phyloP scores from a whole-genome alignment of 2,329 filamentous ascomycete genomes.

The Sporothrix globosa region DNA sequence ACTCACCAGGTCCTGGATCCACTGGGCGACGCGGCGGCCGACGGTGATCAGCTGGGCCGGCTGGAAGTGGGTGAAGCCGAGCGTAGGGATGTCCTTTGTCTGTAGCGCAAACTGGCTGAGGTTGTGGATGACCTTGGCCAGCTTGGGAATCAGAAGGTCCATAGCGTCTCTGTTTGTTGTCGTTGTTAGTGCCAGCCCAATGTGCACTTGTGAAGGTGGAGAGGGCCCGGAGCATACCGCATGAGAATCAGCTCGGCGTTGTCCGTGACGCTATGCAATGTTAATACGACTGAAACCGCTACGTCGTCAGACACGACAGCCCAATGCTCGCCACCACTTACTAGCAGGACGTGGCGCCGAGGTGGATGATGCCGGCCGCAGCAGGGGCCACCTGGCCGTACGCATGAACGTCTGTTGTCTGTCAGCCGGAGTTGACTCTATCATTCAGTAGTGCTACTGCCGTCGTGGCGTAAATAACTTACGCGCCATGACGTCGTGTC shows the following conservation, averaged over 20 bases:
- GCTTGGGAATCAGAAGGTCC: conserved; percentile 74
- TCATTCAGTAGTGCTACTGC: background rate
- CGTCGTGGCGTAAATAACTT: conserved; percentile 40
- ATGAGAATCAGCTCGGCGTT: conserved; percentile 80
- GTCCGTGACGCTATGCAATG: conserved; percentile 48
- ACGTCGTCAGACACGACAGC: background rate
- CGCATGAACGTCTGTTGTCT: conserved; percentile 65
- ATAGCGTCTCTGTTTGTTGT: conserved; percentile 63
- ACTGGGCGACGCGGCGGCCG: conserved; percentile 69
- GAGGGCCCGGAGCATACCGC: conserved; percentile 36
- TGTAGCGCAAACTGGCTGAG: conserved; percentile 71
- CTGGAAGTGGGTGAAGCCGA: conserved; percentile 66
- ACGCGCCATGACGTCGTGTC: conserved; percentile 53
- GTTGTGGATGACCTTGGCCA: conserved; percentile 78
- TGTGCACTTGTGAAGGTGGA: background rate
- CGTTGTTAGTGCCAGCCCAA: background rate
- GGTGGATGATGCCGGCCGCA: conserved; percentile 82
- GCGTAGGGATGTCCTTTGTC: conserved; percentile 36
- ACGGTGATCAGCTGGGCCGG: conserved; percentile 65
- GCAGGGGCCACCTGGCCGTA: conserved; percentile 74
- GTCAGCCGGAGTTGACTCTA: conserved; percentile 16
- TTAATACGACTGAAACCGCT: background rate
- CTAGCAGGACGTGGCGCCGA: conserved; percentile 63
- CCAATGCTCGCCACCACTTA: conserved; percentile 19
- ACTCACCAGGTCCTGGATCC: conserved; percentile 71